Base-by-base conservation (phyloP, 1,284 basidiomycete genomes). In the Rhizoctonia solani region DNA sequence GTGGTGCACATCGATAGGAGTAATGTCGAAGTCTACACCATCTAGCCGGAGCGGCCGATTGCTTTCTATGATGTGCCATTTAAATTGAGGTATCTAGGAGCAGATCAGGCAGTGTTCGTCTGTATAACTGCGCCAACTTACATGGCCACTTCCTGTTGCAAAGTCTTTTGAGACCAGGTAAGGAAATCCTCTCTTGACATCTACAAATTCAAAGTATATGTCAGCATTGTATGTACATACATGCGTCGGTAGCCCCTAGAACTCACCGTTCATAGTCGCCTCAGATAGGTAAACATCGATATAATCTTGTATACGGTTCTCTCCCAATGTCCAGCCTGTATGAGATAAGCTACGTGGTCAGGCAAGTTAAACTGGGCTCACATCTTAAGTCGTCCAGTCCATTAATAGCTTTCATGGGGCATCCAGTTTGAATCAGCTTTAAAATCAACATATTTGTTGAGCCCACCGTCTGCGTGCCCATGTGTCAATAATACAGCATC, bases 401-500 rank as follows among this genome's bases (percentile, higher is more conserved):
- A 73, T 92, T 91, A 80, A 91, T 89, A 13, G 90, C 90, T 89
- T 70, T 44, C 50, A 55, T 56, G 69, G 59, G 54, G 67, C 61
- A 72, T 70, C 53, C 68, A 65, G 54, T 47, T 66, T 70, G 41
- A 4, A 30, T 23, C 37, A 39, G 16, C 9, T n/a, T 23, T 37
- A 52, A 21, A 44, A 68, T 47, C 54, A 30, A 30, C 16, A 75
- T 82, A 52, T 19, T 11, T 21, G 44, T 9, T 71, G 37, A 16
- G 37, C 16, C 16, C 37, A 89, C 87, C 88, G 76, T 90, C 88
- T 68, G 89, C 88, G 75, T 90, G 89, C 8, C 87, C 84, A 76
- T 93, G 90, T 0, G 90, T 92, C 46, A 93, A 83, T 23, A 93
- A 78, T 8, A 93, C 80, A 39, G 87, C 90, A 74, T 92, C 90